Base-by-base conservation (phyloP, 2,329 filamentous ascomycete species). In the Sporothrix humicola region DNA sequence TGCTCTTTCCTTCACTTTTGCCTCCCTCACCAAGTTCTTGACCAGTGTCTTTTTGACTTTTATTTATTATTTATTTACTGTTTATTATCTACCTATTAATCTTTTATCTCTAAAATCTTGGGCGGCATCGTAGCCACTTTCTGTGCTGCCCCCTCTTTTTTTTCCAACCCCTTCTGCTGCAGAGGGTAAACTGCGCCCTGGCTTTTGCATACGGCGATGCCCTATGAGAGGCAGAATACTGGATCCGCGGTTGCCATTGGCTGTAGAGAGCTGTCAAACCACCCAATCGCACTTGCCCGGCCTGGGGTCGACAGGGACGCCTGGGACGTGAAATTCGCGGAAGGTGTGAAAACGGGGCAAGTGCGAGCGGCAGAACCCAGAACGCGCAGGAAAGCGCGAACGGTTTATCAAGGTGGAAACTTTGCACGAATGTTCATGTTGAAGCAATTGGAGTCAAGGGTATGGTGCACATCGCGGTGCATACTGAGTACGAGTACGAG, bases 181-280 rank as follows among this genome's bases (percentile, higher is more conserved):
- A 74, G 70, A 66, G 42, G 20, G 58, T n/a, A 65, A 50, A 52
- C 71, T 77, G 77, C 77, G 78, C 80, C 78, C 80, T 78, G 77
- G 80, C 77, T 77, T 77, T 76, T 81, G 81, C 81, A 82, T 81
- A 79, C 78, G 76, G 77, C 72, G 77, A 80, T 74, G 77, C 77
- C 81, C 81, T 82, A 82, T 82, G 77, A 80, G 80, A 81, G 76
- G 74, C 77, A 72, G 78, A 73, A 76, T 76, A 59, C 77, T 72
- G 76, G 74, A 76, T 77, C 79, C 71, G 52, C 74, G 69, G 75
- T 79, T 77, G 74, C 75, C 69, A 82, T 82, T 82, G 81, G 81
- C 71, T 76, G 65, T 69, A 72, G 69, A 46, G n/a, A 71, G 58
- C 72, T 44, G 65, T 23, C 72, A 74, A 76, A 76, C 75, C 54